Percentiles rank a stretch among this genome's conserved stretches.
Evolutionary conservation across 805 yeast species (phyloP).

Genomic region (Candida sphagnicola): DNA sequence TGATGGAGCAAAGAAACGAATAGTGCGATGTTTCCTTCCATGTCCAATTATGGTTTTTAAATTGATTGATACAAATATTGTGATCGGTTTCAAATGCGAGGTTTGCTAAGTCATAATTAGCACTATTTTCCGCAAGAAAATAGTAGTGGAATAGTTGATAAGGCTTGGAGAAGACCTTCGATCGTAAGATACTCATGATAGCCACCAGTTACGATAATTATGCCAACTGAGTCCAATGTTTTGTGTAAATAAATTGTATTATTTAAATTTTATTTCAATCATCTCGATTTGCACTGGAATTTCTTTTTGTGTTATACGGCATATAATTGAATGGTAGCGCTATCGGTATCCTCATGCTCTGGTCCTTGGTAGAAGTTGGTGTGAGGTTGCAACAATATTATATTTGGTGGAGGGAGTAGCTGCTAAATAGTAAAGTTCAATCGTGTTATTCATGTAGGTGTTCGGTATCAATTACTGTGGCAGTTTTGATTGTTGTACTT

Average conservation of each 20-base stretch:
- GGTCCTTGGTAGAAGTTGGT: too few species aligned
- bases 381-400: too few species aligned
- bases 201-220: background rate
- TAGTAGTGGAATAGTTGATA: conserved; percentile 40
- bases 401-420: too few species aligned
- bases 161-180: conserved; percentile 29
- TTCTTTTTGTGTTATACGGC: too few species aligned
- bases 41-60: conserved; percentile 41
- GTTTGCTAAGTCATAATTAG: conserved; percentile 47
- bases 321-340: too few species aligned
- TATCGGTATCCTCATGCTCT: too few species aligned
- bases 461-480: too few species aligned
- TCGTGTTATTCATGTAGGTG: too few species aligned
- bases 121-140: conserved; percentile 53
- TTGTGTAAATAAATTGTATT: too few species aligned
- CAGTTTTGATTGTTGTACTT: background rate
- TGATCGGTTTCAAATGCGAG: conserved; percentile 48
- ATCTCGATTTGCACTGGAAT: too few species aligned
- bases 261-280: too few species aligned
- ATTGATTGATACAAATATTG: conserved; percentile 32
- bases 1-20: conserved; percentile 47
- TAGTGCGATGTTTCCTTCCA: conserved; percentile 50
- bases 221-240: background rate
- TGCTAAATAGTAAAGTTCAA: too few species aligned
- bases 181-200: conserved; percentile 4